These are phyloP conservation scores for Chaetothyriales sp. DNA, from an alignment of 2,329 filamentous ascomycete genomes.

Conservation along the genomic window DNA sequence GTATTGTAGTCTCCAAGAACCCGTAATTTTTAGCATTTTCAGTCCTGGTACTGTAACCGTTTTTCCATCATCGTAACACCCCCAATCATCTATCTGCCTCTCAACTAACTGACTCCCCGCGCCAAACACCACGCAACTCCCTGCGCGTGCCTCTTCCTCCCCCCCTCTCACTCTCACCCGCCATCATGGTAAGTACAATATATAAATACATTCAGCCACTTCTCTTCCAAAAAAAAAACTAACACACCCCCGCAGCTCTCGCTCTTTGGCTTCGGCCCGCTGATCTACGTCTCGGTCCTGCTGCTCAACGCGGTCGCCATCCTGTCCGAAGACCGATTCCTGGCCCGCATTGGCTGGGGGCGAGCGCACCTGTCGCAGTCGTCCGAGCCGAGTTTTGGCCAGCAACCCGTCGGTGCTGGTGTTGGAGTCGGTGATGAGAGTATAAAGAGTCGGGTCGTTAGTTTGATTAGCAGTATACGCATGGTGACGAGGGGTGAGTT, in stretches of 20 bases:
- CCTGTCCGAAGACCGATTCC: constrained; percentile 87
- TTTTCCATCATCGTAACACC: too few species aligned
- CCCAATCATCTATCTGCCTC: not conserved
- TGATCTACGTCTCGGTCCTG: constrained; percentile 41
- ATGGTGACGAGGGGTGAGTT: constrained; percentile 75
- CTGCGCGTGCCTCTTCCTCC: not conserved
- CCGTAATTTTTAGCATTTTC: too few species aligned
- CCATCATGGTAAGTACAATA: not conserved
- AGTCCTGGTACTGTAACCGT: too few species aligned
- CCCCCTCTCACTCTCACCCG: too few species aligned
- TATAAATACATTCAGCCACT: not conserved
- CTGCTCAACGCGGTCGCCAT: constrained; percentile 87
- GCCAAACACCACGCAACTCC: not conserved
- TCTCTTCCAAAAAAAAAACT: not conserved
- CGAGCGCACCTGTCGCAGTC: constrained; percentile 14
- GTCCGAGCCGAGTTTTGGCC: constrained; percentile 30
- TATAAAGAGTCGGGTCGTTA: constrained; percentile 73
- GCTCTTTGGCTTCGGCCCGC: constrained; percentile 19
- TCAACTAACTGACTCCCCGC: too few species aligned
- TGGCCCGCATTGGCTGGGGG: constrained; percentile 44
- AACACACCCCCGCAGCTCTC: constrained; percentile 16
- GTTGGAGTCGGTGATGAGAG: constrained; percentile 27
- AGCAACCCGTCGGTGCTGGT: constrained; percentile 1
- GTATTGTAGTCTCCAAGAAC: too few species aligned
- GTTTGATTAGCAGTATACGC: constrained; percentile 76